Evolutionary conservation across 176 grass and related monocot genomes (phyloP), one percentile per base, ranked within the genome.

Genomic region (sorghum (Sorghum bicolor)): DNA sequence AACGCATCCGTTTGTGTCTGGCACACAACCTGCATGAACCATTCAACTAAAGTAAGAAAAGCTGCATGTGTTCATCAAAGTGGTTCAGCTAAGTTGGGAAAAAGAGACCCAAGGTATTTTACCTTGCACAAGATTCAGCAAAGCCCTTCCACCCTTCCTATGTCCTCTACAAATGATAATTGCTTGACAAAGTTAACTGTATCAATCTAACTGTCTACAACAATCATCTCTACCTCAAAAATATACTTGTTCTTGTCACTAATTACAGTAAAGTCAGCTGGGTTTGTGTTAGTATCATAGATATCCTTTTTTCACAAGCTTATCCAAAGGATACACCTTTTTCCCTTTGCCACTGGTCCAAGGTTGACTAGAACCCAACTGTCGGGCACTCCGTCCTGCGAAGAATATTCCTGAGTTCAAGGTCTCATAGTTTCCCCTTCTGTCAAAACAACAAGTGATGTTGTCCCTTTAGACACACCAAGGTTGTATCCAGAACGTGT

Each of bases 271-370:
- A n/a, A n/a, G n/a, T n/a, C n/a, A n/a, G n/a, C n/a, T 60, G 88
- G 94, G 65, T 96, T 96, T 89, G 45, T 93, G 81, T 96, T 96
- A 72, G 90, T 82, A 53, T 80, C 11, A 3, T 91, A 96, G 63
- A 89, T 86, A 75, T 90, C 84, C 84, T 37, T 85, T 83, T 33
- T 33, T 33, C 2, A 33, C 32, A 33, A 33, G 3, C 32, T 33
- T 33, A 3, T 33, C 32, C 32, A 88, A 82, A 17, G 79, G 68
- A 82, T 83, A 41, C 38, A 24, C 53, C 41, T n/a, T 62, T 78
- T 75, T 40, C 80, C 38, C 79, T 36, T 52, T 73, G 52, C 73
- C 76, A 50, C 75, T 71, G 41, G 64, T 61, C 79, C 80, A 75
- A 72, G 82, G 65, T 55, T 82, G 55, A 77, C 65, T 4, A 36